These are phyloP conservation scores for Isoetes taiwanensis DNA, from an alignment of 75 land plant genomes.

Conservation along the genomic window DNA sequence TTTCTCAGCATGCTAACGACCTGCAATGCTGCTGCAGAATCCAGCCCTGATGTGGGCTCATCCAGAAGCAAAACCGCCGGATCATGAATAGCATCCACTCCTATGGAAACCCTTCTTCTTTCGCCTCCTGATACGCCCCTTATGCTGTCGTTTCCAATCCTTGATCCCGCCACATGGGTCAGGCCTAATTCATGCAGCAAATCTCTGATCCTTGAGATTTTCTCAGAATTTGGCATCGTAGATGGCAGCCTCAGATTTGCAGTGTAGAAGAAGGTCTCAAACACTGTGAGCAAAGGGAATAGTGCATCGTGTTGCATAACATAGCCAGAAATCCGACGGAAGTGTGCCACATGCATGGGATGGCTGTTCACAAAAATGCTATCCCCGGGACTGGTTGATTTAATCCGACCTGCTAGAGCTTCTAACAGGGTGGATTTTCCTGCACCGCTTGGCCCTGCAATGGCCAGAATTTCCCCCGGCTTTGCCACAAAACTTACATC, in stretches of 20 bases:
- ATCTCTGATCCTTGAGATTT: constrained; percentile 32
- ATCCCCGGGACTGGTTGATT: not conserved
- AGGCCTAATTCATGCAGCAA: constrained; percentile 70
- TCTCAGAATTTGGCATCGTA: constrained; percentile 26
- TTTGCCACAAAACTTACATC: constrained; percentile 7
- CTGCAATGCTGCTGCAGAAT: constrained; percentile 66
- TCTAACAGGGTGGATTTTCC: constrained; percentile 72
- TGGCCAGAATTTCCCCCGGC: constrained; percentile 26
- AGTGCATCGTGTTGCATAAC: constrained; percentile 45
- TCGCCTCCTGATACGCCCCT: constrained; percentile 91
- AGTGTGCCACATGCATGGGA: constrained; percentile 8
- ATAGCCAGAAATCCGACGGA: constrained; percentile 12
- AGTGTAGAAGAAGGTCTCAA: constrained; percentile 57
- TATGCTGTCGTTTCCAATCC: constrained; percentile 51
- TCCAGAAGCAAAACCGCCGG: constrained; percentile 70
- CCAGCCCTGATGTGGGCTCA: constrained; percentile 89
- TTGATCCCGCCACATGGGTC: constrained; percentile 30
- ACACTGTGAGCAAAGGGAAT: constrained; percentile 74
- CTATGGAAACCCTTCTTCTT: constrained; percentile 72
- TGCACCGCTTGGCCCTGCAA: constrained; percentile 65
- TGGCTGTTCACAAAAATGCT: not conserved
- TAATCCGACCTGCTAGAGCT: constrained; percentile 61
- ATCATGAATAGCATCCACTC: constrained; percentile 76
- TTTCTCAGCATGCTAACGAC: constrained; percentile 52
- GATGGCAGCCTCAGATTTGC: constrained; percentile 47